phyloP scores from a whole-genome alignment of 2,329 filamentous ascomycete species.

The Ploettnerulaceae sp. region DNA sequence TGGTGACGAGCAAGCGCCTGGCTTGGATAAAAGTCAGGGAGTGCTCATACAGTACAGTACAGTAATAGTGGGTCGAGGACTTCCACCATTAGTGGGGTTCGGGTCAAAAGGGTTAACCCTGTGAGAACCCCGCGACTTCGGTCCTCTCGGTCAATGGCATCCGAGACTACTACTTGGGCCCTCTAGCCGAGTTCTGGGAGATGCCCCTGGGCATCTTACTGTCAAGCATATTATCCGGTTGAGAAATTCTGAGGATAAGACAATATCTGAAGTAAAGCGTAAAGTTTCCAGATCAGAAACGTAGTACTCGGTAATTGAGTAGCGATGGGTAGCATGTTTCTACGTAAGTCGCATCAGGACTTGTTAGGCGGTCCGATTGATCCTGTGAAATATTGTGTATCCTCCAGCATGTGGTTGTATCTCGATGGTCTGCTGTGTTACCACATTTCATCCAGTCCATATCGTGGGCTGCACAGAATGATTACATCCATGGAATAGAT shows the following conservation, averaged over 20 bases:
- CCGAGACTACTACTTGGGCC: constrained; percentile 10
- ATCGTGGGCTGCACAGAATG: neutral
- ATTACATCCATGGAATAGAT: neutral
- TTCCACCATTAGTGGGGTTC: neutral
- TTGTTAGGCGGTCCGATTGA: too few species aligned
- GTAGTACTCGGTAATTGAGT: too few species aligned
- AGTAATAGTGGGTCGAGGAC: neutral
- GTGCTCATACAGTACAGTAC: neutral
- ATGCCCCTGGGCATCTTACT: neutral
- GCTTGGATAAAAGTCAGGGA: neutral
- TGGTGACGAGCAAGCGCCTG: too few species aligned
- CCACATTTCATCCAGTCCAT: too few species aligned
- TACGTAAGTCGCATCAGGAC: too few species aligned
- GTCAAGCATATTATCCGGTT: too few species aligned
- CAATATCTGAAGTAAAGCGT: too few species aligned
- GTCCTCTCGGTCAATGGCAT: constrained; percentile 11
- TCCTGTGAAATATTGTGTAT: too few species aligned
- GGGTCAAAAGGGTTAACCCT: neutral
- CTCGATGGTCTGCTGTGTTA: neutral
- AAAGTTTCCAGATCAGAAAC: too few species aligned
- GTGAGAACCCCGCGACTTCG: constrained; percentile 23
- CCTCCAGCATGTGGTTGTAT: too few species aligned
- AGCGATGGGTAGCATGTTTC: too few species aligned
- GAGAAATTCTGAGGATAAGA: too few species aligned
- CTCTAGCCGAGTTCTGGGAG: neutral